Percentiles rank a stretch among this genome's conserved stretches.
Evolutionary conservation across 305 asterid genomes (phyloP).

Genomic region (Stenogyne calaminthoides): DNA sequence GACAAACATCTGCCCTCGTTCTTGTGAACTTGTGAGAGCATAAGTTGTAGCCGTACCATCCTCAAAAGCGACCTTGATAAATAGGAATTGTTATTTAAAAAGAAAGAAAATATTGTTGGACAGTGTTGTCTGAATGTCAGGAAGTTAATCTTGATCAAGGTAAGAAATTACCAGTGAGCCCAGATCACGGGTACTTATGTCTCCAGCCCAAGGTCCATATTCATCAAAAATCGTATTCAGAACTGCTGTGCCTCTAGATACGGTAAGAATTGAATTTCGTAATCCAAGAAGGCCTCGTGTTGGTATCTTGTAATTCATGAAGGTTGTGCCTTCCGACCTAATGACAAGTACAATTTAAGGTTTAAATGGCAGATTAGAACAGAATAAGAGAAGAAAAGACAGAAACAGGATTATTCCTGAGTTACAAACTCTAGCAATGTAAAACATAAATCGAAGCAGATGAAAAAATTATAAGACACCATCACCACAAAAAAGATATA

Average conservation of each 20-base stretch:
- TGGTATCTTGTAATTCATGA: constrained; percentile 87
- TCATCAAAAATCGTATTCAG: constrained; percentile 91
- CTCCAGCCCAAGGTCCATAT: constrained; percentile 98
- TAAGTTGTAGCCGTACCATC: constrained; percentile 91
- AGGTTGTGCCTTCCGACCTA: constrained; percentile 82
- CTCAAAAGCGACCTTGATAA: constrained; percentile 82
- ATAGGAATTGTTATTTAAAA: background rate
- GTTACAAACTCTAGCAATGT: background rate
- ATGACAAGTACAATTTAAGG: constrained; percentile 13
- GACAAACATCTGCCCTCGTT: constrained; percentile 90
- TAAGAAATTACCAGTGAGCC: constrained; percentile 84
- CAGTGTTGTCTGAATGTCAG: background rate
- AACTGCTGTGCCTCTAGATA: constrained; percentile 97
- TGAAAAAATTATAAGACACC: background rate
- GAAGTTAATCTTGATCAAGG: background rate
- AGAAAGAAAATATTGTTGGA: background rate
- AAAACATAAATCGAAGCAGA: background rate
- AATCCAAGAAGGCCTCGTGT: constrained; percentile 97
- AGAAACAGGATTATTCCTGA: constrained; percentile 2
- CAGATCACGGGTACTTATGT: constrained; percentile 87
- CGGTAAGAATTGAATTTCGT: constrained; percentile 87
- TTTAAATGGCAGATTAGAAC: constrained; percentile 24
- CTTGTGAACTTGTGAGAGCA: constrained; percentile 93
- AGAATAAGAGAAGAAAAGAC: constrained; percentile 19
- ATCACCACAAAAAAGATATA: background rate